These are phyloP conservation scores for Hanseniaspora sp. DNA, from an alignment of 1,139 yeast species.

Conservation along the genomic window DNA sequence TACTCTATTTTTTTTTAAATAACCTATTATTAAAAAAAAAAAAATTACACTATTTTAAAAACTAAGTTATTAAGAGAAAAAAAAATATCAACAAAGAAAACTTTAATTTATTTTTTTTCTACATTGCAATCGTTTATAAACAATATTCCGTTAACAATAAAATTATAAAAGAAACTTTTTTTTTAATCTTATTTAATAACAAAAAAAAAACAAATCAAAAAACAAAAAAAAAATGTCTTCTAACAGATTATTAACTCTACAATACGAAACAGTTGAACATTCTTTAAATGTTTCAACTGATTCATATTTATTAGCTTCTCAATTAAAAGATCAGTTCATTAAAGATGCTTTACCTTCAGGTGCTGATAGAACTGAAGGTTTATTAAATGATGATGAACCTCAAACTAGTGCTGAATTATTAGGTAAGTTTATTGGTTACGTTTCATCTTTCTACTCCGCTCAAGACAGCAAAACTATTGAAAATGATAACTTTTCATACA, in stretches of 20 bases:
- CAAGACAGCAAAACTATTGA: constrained; percentile 14
- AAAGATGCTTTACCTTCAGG: constrained; percentile 49
- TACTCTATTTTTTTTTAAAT: neutral
- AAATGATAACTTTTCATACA: constrained; percentile 5
- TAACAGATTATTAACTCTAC: constrained; percentile 66
- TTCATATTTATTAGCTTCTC: constrained; percentile 69
- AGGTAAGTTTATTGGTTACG: constrained; percentile 73
- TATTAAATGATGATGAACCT: constrained; percentile 82
- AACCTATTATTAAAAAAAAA: too few species aligned
- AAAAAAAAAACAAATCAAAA: neutral
- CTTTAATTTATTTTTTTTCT: too few species aligned
- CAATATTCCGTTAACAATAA: neutral
- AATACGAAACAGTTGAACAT: constrained; percentile 82
- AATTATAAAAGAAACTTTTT: neutral
- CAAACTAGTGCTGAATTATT: constrained; percentile 77
- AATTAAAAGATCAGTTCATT: constrained; percentile 74
- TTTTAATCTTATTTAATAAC: neutral
- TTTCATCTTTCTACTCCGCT: constrained; percentile 47
- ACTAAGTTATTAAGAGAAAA: too few species aligned
- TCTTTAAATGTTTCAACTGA: constrained; percentile 77
- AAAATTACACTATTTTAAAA: too few species aligned
- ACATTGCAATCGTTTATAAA: too few species aligned
- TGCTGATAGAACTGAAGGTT: constrained; percentile 60
- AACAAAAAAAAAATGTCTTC: constrained; percentile 27
- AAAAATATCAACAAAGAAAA: too few species aligned